Percentiles rank a stretch among this genome's conserved stretches.
These are phyloP conservation scores for Juncus effusus DNA, from an alignment of 176 grass and related monocot species.

Conservation along the genomic window DNA sequence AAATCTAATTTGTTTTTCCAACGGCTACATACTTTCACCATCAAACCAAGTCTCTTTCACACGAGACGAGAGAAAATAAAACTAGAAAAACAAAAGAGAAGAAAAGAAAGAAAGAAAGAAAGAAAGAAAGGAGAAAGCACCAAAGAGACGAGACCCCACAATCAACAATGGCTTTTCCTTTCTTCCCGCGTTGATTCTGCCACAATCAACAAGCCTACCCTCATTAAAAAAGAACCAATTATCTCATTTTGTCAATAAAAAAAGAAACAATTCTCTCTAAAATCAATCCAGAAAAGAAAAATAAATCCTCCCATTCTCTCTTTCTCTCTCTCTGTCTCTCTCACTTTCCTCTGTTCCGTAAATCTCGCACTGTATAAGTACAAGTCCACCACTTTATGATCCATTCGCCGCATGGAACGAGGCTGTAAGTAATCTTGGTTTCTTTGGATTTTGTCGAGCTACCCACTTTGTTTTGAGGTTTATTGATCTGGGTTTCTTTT, in stretches of 20 bases:
- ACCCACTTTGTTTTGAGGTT: not conserved
- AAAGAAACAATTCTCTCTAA: too few relatives aligned
- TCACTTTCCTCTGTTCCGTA: conserved; percentile 21
- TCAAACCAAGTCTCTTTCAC: conserved; percentile 12
- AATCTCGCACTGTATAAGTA: conserved; percentile 4
- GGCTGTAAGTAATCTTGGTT: conserved; percentile 3
- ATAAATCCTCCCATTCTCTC: not conserved
- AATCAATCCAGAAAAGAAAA: too few relatives aligned
- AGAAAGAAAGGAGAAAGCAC: conserved; percentile 5
- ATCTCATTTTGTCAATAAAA: too few relatives aligned
- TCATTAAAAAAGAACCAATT: conserved; percentile 14
- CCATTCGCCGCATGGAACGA: conserved; percentile 7
- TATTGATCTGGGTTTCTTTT: not conserved
- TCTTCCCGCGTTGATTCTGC: conserved; percentile 38
- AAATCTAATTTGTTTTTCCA: not conserved
- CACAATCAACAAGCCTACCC: conserved; percentile 2
- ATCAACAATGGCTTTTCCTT: not conserved
- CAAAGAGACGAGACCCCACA: not conserved
- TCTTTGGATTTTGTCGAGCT: not conserved
- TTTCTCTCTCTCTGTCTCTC: not conserved
- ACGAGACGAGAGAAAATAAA: conserved; percentile 11
- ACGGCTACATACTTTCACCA: conserved; percentile 21
- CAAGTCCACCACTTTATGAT: not conserved
- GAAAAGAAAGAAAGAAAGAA: conserved; percentile 12
- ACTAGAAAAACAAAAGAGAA: not conserved